Evolutionary conservation across 2,329 filamentous ascomycete species (phyloP), one percentile per base, ranked within the genome.

Genomic region (Tolypocladium nubicola): DNA sequence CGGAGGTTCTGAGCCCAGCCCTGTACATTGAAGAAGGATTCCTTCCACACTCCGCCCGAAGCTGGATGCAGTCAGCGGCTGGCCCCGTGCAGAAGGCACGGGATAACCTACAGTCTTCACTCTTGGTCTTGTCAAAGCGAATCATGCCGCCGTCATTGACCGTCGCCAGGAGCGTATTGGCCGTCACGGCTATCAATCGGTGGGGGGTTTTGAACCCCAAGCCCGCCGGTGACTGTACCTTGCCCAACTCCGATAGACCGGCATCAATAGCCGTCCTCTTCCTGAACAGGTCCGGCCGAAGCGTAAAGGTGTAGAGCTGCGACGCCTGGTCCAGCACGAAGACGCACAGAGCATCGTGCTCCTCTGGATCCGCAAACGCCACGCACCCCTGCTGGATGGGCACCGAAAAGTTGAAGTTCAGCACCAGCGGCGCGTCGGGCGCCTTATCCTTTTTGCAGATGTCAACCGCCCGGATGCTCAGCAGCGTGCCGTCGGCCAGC

Each of bases 401-500:
- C 57, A 85, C 81, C 21, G 85, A 79, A 64, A 99, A 95, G 64
- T 84, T 81, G 59, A 99, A 82, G 64, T 90, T 85, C 54, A 97
- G 78, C 5, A 88, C 86, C 55, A 94, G 76, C 62, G 86, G 84
- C 56, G 88, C 84, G 71, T 95, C 90, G 49, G 78, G 73, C 26
- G 84, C 81, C 63, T 78, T 80, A 60, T 79, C 79, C 62, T 79
- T 82, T 75, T 82, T 91, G 69, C 84, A 87, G 62, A 97, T 75
- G 72, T 99, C 94, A 59, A 89, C 84, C 45, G 85, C 86, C 67
- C 90, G 88, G 54, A 99, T 79, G 73, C 94, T 93, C 64, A 99
- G 79, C 61, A 90, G 78, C 63, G 83, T 88, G 66, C 85, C 84
- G 65, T 90, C 85, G 67, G 96, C 88, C 60, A 97, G 75, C 43